Percentiles rank a stretch among this genome's conserved stretches.
phyloP scores from a whole-genome alignment of 352 stramenopile species.

The Phytophthora nicotianae region DNA sequence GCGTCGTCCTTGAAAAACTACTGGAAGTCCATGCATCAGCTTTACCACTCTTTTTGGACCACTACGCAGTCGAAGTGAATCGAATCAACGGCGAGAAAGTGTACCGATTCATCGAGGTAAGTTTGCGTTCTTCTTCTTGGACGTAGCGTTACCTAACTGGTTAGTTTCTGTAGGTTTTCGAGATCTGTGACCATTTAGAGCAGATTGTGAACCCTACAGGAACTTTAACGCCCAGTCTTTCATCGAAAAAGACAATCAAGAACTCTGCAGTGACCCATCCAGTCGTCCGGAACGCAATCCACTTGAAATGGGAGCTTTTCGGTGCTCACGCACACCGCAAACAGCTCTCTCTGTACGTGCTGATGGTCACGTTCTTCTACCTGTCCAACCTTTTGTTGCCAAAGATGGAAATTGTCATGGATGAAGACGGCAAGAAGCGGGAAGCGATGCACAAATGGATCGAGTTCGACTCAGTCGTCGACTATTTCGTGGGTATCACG shows the following conservation, averaged over 20 bases:
- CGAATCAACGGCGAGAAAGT: slow-evolving; percentile 57
- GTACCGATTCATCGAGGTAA: slow-evolving; percentile 50
- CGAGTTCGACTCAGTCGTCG: slow-evolving; percentile 40
- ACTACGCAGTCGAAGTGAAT: slow-evolving; percentile 52
- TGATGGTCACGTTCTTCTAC: slow-evolving; percentile 63
- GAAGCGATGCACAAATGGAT: slow-evolving; percentile 47
- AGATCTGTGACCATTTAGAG: slow-evolving; percentile 48
- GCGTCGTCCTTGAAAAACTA: slow-evolving; percentile 43
- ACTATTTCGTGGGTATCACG: slow-evolving; percentile 48
- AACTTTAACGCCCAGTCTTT: slow-evolving; percentile 32
- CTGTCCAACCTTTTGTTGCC: slow-evolving; percentile 55
- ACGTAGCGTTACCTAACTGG: not conserved
- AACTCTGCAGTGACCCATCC: slow-evolving; percentile 51
- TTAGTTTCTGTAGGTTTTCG: slow-evolving; percentile 32
- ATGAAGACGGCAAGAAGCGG: slow-evolving; percentile 35
- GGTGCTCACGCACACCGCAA: slow-evolving; percentile 41
- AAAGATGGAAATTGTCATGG: slow-evolving; percentile 41
- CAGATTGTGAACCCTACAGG: slow-evolving; percentile 44
- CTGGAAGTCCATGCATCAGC: slow-evolving; percentile 44
- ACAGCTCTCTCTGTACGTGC: slow-evolving; percentile 48
- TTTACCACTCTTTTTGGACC: slow-evolving; percentile 51
- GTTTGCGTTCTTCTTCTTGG: slow-evolving; percentile 3
- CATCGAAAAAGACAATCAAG: slow-evolving; percentile 40
- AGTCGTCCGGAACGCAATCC: slow-evolving; percentile 55
- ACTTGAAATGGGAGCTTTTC: slow-evolving; percentile 63